These are phyloP conservation scores for Clavispora phyllophila DNA, from an alignment of 805 yeast genomes.

Conservation along the genomic window DNA sequence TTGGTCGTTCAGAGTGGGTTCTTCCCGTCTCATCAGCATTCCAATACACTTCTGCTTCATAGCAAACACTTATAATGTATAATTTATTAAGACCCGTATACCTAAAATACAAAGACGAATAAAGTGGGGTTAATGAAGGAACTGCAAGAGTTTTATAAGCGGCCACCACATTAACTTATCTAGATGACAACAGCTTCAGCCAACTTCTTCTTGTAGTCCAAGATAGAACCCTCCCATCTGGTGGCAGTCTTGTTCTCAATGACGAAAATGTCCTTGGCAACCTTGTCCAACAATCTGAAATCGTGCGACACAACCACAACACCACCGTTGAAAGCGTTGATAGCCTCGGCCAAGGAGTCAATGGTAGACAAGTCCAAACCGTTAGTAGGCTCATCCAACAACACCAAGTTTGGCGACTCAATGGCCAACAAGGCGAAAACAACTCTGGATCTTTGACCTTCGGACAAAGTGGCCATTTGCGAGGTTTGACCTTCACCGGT, in stretches of 20 bases:
- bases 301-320: slow-evolving; percentile 98
- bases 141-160: not conserved
- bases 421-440: slow-evolving; percentile 94
- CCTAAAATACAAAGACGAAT: slow-evolving; percentile 1
- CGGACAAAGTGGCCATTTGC: slow-evolving; percentile 96
- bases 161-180: slow-evolving; percentile 3
- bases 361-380: slow-evolving; percentile 98
- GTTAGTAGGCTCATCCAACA: slow-evolving; percentile 99
- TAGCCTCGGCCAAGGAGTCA: slow-evolving; percentile 96
- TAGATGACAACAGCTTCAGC: slow-evolving; percentile 81
- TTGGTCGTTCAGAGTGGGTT: too few relatives aligned
- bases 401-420: slow-evolving; percentile 89
- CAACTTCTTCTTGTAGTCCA: slow-evolving; percentile 89
- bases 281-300: slow-evolving; percentile 94
- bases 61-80: slow-evolving; percentile 6
- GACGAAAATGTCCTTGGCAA: slow-evolving; percentile 95
- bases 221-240: slow-evolving; percentile 90
- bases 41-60: too few relatives aligned
- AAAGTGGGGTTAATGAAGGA: not conserved
- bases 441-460: slow-evolving; percentile 99
- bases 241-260: slow-evolving; percentile 95
- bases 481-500: slow-evolving; percentile 99
- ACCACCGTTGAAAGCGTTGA: slow-evolving; percentile 93
- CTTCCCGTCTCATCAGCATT: too few relatives aligned
- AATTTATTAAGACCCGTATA: slow-evolving; percentile 5